phyloP scores from a whole-genome alignment of 2,329 filamentous ascomycete species.

The Sporothrix curviconia region DNA sequence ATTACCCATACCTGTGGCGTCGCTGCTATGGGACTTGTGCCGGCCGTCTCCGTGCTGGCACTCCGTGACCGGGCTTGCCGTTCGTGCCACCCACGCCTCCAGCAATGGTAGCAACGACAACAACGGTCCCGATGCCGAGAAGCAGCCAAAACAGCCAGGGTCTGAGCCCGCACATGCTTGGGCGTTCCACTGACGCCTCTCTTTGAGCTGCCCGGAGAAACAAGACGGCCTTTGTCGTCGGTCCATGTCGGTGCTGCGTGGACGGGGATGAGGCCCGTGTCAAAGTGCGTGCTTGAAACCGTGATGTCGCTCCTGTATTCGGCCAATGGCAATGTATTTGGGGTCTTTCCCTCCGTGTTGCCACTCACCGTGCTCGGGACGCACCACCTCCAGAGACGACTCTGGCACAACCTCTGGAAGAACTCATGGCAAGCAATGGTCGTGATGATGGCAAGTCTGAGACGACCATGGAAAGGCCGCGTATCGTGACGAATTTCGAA shows the following conservation, averaged over 20 bases:
- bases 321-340: constrained; percentile 21
- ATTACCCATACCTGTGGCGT: too few relatives aligned
- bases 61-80: constrained; percentile 11
- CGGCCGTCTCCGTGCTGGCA: not conserved
- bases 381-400: constrained; percentile 18
- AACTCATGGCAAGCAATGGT: constrained; percentile 16
- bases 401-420: constrained; percentile 24
- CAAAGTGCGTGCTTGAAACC: not conserved
- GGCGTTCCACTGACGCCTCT: not conserved
- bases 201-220: not conserved
- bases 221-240: not conserved
- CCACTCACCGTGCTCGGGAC: not conserved
- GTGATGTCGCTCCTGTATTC: constrained; percentile 21
- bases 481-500: too few relatives aligned
- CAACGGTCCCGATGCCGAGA: constrained; percentile 14
- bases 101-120: constrained; percentile 22
- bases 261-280: not conserved
- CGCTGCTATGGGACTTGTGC: not conserved
- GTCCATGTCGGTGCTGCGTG: not conserved
- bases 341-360: constrained; percentile 15
- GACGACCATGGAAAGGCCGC: too few relatives aligned
- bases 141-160: constrained; percentile 21
- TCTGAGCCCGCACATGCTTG: constrained; percentile 21
- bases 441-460: not conserved
- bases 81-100: constrained; percentile 22